Evolutionary conservation across 768 basidiomycete species (phyloP).

Genomic region (Cystobasidium tubakii): DNA sequence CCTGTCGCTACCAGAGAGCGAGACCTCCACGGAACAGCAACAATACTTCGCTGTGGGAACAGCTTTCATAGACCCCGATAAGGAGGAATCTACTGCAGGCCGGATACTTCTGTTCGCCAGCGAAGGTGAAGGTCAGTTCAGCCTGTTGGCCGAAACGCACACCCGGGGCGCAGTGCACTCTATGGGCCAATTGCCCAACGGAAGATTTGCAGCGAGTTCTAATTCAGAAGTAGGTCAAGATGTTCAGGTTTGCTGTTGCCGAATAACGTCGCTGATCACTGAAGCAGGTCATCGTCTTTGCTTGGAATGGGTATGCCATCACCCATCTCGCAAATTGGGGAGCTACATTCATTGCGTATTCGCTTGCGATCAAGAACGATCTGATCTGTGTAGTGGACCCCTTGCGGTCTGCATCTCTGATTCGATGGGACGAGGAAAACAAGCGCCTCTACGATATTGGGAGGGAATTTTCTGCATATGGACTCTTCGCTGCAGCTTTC

Average conservation of each 20-base stretch:
- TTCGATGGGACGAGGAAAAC: conserved; percentile 54
- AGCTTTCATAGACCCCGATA: conserved; percentile 39
- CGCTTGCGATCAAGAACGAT: conserved; percentile 55
- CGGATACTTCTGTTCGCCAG: conserved; percentile 36
- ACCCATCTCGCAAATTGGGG: conserved; percentile 55
- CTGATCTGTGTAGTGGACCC: conserved; percentile 68
- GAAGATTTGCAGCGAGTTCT: conserved; percentile 62
- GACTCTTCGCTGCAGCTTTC: conserved; percentile 57
- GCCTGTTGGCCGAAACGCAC: conserved; percentile 47
- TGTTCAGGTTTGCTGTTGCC: background rate
- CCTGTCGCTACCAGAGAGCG: conserved; percentile 32
- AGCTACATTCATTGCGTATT: conserved; percentile 73
- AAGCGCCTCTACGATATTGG: conserved; percentile 57
- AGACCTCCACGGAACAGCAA: conserved; percentile 3
- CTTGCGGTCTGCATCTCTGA: conserved; percentile 68
- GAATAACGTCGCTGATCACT: background rate
- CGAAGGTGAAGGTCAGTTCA: conserved; percentile 17
- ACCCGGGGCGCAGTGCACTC: conserved; percentile 67
- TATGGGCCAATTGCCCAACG: conserved; percentile 53
- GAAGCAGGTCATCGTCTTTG: conserved; percentile 2
- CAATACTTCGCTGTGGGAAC: conserved; percentile 53
- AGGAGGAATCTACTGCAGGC: conserved; percentile 41
- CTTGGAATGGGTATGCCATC: background rate
- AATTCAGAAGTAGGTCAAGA: conserved; percentile 63
- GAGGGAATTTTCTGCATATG: conserved; percentile 68